Base-by-base conservation (phyloP, 108 stramenopile genomes). In the Ochromonas danica region DNA sequence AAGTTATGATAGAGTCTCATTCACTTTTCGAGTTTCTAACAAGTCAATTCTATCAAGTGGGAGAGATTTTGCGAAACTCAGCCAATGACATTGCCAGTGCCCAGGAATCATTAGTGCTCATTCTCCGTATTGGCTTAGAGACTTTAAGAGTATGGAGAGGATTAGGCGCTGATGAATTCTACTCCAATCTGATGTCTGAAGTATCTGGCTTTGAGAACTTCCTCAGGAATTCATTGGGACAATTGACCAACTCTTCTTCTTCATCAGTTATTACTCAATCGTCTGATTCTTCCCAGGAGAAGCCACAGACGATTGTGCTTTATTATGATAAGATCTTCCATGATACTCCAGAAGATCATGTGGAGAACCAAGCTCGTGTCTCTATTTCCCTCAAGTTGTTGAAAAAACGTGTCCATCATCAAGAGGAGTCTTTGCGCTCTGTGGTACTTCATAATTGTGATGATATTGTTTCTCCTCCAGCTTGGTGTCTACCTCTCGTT, bases 261-360 rank as follows among this genome's bases (percentile, higher is more conserved):
- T 57, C 17, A 22, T 57, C 51, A 57, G 22, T 22, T 10, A 57
- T 22, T 10, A 10, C 51, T 57, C 22, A 10, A 10, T 17, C 17
- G 17, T 17, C 17, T 57, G 27, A 36, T 67, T 6, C 6, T 10
- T 25, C 3, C 63, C 3, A 31, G 30, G 10, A 67, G 14, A 67
- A 67, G 31, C 10, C 30, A 67, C 35, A 28, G 6, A 67, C 63
- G 10, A 25, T 67, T 36, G 63, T 67, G 10, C 63, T 67, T 36
- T 67, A 67, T 36, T 35, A 31, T 25, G 35, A 28, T 35, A 3
- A 35, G 3, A 67, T 35, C 31, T 33, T 14, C 31, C 63, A 67
- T 36, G 63, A 67, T 14, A 67, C 63, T 14, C 63, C 63, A 10
- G 6, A 6, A 6, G 63, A 67, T 10, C 63, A 67, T 36, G 63